Percentiles rank a stretch among this genome's conserved stretches.
Conservation (phyloP, 148 eudicot species). For the Fagopyrum homotropicum region DNA sequence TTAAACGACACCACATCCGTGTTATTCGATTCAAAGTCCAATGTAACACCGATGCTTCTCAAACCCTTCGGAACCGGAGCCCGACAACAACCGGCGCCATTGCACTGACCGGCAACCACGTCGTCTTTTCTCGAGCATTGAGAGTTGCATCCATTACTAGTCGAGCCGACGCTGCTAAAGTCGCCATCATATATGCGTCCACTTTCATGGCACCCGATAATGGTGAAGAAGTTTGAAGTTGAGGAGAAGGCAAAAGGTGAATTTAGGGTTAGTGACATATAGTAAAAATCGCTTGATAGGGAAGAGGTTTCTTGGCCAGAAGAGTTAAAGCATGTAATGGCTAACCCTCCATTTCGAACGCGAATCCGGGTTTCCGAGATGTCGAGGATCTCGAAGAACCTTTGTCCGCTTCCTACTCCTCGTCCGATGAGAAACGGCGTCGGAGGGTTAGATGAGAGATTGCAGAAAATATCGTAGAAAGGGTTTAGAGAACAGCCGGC, state of each 20-base stretch:
- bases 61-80: background rate
- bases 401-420: background rate
- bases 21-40: background rate
- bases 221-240: background rate
- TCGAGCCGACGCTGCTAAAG: background rate
- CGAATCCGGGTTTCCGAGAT: background rate
- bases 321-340: background rate
- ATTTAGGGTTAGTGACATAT: background rate
- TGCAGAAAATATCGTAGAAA: background rate
- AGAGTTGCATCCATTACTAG: background rate
- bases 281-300: background rate
- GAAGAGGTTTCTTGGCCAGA: background rate
- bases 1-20: background rate
- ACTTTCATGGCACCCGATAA: background rate
- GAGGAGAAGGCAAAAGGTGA: slow-evolving; percentile 8
- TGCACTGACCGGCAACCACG: background rate
- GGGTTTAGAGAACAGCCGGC: background rate
- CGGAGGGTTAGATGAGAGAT: background rate
- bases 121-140: background rate
- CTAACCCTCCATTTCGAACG: background rate
- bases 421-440: background rate
- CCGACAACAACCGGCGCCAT: background rate
- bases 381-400: background rate
- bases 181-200: background rate
- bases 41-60: background rate